Conservation (phyloP, 192 early-diverging fungal species). For the Mortierella antarctica region DNA sequence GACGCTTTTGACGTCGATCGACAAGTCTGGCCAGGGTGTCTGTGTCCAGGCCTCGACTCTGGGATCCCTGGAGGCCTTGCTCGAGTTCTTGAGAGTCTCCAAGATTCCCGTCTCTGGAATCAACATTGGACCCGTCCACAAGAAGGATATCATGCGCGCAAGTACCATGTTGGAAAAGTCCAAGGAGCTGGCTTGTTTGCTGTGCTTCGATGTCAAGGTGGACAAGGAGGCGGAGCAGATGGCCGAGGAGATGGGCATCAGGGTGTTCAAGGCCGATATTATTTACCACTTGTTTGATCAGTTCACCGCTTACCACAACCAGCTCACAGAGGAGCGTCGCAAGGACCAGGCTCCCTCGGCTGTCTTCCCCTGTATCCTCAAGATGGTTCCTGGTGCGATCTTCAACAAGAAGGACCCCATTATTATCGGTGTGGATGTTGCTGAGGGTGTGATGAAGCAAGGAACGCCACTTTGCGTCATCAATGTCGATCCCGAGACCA, state of each 20-base stretch:
- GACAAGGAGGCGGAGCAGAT: conserved; percentile 90
- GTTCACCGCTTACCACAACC: conserved; percentile 83
- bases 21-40: conserved; percentile 90
- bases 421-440: conserved; percentile 94
- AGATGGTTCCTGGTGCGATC: conserved; percentile 89
- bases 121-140: conserved; percentile 98
- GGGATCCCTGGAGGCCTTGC: conserved; percentile 96
- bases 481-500: conserved; percentile 76
- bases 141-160: conserved; percentile 94
- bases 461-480: conserved; percentile 95
- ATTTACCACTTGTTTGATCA: conserved; percentile 99
- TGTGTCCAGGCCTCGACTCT: conserved; percentile 98
- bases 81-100: conserved; percentile 87
- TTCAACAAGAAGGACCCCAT: conserved; percentile 97
- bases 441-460: conserved; percentile 87
- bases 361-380: conserved; percentile 95
- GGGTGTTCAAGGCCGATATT: conserved; percentile 95
- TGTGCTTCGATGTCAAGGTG: conserved; percentile 93
- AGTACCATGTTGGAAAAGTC: conserved; percentile 93
- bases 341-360: conserved; percentile 89
- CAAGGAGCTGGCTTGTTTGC: conserved; percentile 82
- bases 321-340: conserved; percentile 86
- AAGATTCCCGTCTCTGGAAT: conserved; percentile 98
- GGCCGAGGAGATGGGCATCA: conserved; percentile 92
- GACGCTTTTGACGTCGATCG: conserved; percentile 78